A percentile compares a stretch with the other conserved stretches of the same genome.
Evolutionary conservation across 2,329 filamentous ascomycete species (phyloP).

Genomic region (Pezicula radicicola): DNA sequence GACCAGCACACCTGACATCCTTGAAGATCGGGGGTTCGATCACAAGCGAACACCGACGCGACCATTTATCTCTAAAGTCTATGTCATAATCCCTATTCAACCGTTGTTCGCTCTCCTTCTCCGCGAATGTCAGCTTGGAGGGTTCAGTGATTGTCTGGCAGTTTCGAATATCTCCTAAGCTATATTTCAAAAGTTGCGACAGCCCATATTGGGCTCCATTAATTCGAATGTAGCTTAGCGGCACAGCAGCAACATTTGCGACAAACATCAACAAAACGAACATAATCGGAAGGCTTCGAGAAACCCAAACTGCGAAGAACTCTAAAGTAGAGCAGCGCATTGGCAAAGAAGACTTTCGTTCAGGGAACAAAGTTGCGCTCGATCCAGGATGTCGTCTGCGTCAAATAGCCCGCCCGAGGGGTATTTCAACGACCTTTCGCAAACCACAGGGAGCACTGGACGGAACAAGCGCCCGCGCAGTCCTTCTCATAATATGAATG

Average conservation of each 20-base stretch:
- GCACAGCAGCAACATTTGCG: not conserved
- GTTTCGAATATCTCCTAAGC: too few species aligned
- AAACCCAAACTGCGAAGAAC: not conserved
- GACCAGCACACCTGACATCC: not conserved
- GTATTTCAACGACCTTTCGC: conserved; percentile 55
- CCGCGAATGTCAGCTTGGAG: too few species aligned
- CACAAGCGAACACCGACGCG: not conserved
- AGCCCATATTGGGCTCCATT: too few species aligned
- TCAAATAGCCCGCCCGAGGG: conserved; percentile 36
- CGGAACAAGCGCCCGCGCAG: conserved; percentile 29
- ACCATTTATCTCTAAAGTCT: not conserved
- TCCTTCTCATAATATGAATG: conserved; percentile 25
- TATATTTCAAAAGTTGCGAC: not conserved
- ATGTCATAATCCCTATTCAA: too few species aligned
- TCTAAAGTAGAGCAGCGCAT: not conserved
- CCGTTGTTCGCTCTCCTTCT: too few species aligned
- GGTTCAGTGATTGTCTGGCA: too few species aligned
- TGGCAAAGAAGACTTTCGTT: not conserved
- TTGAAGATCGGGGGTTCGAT: not conserved
- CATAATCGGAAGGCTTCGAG: not conserved
- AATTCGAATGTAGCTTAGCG: not conserved
- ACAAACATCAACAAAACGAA: not conserved
- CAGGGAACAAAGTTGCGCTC: not conserved
- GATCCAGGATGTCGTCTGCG: conserved; percentile 25
- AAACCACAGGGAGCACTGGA: conserved; percentile 27